Conservation (phyloP, 1,284 basidiomycete species). For the Ustilago tritici region DNA sequence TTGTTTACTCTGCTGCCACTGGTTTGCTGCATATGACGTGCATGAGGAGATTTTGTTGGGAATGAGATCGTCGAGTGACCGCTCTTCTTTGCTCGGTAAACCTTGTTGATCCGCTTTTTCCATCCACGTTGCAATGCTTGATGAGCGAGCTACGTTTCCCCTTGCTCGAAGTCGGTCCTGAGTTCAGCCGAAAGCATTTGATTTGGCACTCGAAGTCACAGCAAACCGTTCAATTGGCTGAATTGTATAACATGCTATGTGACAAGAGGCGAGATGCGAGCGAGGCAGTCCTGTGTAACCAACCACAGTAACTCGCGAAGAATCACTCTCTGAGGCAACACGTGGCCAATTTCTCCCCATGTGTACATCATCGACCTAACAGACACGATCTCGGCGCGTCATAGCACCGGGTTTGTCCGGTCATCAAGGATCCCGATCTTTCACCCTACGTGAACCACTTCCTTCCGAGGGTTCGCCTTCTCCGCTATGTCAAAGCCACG, state of each 20-base stretch:
- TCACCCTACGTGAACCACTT: background rate
- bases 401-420: background rate
- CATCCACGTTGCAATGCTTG: background rate
- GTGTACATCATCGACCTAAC: background rate
- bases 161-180: background rate
- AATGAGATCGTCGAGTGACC: background rate
- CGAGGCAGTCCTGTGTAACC: background rate
- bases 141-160: background rate
- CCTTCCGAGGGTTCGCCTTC: background rate
- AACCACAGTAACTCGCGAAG: background rate
- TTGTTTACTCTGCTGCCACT: background rate
- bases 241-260: background rate
- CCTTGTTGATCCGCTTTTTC: slow-evolving; percentile 2
- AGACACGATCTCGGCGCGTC: background rate
- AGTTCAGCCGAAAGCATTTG: background rate
- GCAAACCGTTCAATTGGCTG: background rate
- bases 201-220: background rate
- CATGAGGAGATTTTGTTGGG: background rate
- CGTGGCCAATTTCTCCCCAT: background rate
- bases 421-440: background rate
- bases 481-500: background rate
- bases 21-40: slow-evolving; percentile 1
- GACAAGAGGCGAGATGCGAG: background rate
- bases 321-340: background rate
- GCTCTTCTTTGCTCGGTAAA: background rate